phyloP scores from a whole-genome alignment of 2,329 filamentous ascomycete genomes.

The Pyricularia sp. region DNA sequence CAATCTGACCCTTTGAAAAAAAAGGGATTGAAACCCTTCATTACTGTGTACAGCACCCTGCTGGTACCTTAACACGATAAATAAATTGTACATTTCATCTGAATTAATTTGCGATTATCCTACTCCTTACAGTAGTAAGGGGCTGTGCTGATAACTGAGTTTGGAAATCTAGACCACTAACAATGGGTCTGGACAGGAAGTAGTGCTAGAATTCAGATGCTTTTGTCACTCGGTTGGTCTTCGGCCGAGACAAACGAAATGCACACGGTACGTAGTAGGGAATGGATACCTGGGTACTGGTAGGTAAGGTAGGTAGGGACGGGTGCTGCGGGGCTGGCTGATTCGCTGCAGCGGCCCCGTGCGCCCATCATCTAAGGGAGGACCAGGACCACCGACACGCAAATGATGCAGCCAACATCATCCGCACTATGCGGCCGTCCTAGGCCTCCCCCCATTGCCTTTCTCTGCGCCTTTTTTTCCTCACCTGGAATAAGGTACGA shows the following conservation, averaged over 20 bases:
- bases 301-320: not conserved
- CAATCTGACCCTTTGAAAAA: too few species aligned
- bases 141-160: not conserved
- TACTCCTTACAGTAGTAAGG: not conserved
- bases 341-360: not conserved
- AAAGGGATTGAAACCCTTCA: too few species aligned
- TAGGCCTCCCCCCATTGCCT: not conserved
- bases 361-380: not conserved
- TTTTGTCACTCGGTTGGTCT: not conserved
- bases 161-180: not conserved
- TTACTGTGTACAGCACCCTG: too few species aligned
- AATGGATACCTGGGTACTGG: not conserved
- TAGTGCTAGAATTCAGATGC: not conserved
- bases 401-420: not conserved
- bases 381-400: not conserved
- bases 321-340: not conserved
- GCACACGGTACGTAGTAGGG: not conserved
- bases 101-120: not conserved
- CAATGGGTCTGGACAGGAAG: not conserved
- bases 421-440: not conserved
- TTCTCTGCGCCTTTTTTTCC: not conserved
- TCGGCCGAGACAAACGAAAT: not conserved
- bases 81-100: too few species aligned
- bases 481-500: not conserved
- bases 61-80: too few species aligned